Evolutionary conservation across 1,284 basidiomycete genomes (phyloP).

Genomic region (Boletus mariae): DNA sequence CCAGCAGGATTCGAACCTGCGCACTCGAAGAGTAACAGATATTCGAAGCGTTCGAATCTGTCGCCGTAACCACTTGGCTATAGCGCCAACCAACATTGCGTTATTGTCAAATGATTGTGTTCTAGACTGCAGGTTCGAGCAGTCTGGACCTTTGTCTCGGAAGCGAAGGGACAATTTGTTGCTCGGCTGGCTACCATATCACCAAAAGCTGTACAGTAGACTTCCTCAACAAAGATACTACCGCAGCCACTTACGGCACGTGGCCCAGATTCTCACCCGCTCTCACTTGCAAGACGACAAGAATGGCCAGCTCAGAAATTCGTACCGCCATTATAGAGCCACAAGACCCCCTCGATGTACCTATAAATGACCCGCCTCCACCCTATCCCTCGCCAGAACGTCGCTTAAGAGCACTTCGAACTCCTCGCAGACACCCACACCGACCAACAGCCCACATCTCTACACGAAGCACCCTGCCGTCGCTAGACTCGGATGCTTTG

Average conservation of each 20-base stretch:
- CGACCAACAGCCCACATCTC: constrained; percentile 22
- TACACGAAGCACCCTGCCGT: constrained; percentile 33
- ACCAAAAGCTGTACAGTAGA: not conserved
- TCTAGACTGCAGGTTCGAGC: constrained; percentile 36
- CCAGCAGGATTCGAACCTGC: constrained; percentile 41
- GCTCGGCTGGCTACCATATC: not conserved
- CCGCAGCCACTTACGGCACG: not conserved
- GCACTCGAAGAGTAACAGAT: constrained; percentile 44
- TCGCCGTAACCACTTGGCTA: constrained; percentile 60
- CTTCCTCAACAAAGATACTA: not conserved
- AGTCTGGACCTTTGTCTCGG: constrained; percentile 19
- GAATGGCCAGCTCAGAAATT: not conserved
- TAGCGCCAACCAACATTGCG: constrained; percentile 28
- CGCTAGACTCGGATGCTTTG: constrained; percentile 34
- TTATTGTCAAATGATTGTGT: no score
- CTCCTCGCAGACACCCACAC: constrained; percentile 31
- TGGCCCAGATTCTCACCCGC: not conserved
- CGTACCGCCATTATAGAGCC: not conserved
- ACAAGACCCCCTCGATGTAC: constrained; percentile 11
- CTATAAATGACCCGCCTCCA: constrained; percentile 54
- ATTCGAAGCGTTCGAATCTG: constrained; percentile 45
- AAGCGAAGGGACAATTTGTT: not conserved
- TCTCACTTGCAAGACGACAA: not conserved
- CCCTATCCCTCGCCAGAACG: constrained; percentile 60
- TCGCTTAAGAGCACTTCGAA: constrained; percentile 37